These are phyloP conservation scores for Parasitella parasitica DNA, from an alignment of 371 early-diverging fungal species.

Conservation along the genomic window DNA sequence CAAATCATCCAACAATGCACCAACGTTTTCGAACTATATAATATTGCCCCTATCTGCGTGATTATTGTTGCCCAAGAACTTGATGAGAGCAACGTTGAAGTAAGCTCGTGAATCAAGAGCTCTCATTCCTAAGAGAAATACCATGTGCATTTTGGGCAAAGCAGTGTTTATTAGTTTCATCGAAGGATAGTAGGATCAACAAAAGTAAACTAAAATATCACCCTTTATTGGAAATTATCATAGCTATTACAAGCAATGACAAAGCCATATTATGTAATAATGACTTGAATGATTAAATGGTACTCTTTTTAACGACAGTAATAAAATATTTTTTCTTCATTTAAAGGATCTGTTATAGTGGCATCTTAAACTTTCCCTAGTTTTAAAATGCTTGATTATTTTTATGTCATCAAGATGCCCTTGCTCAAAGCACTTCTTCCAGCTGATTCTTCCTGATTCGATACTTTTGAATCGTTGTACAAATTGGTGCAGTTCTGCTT, in stretches of 20 bases:
- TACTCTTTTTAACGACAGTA: neutral
- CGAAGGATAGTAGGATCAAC: conserved; percentile 13
- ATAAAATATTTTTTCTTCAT: conserved; percentile 14
- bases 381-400: conserved; percentile 13
- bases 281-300: conserved; percentile 8
- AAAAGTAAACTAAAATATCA: conserved; percentile 12
- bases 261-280: conserved; percentile 20
- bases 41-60: conserved; percentile 10
- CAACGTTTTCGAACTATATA: conserved; percentile 13
- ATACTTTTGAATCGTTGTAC: conserved; percentile 18
- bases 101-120: conserved; percentile 16
- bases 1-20: conserved; percentile 20
- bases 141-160: conserved; percentile 16
- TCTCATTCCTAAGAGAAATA: conserved; percentile 17
- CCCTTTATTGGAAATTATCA: conserved; percentile 23
- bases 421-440: conserved; percentile 22
- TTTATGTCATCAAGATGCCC: conserved; percentile 14
- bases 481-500: conserved; percentile 16
- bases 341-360: conserved; percentile 21
- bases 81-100: conserved; percentile 13
- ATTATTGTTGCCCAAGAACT: conserved; percentile 19
- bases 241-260: conserved; percentile 21
- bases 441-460: conserved; percentile 12
- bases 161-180: conserved; percentile 19
- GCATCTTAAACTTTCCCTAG: conserved; percentile 14